Evolutionary conservation across 140 eudicot species (phyloP), one percentile per base, ranked within the genome.

Genomic region (Ambrosia hybrid): DNA sequence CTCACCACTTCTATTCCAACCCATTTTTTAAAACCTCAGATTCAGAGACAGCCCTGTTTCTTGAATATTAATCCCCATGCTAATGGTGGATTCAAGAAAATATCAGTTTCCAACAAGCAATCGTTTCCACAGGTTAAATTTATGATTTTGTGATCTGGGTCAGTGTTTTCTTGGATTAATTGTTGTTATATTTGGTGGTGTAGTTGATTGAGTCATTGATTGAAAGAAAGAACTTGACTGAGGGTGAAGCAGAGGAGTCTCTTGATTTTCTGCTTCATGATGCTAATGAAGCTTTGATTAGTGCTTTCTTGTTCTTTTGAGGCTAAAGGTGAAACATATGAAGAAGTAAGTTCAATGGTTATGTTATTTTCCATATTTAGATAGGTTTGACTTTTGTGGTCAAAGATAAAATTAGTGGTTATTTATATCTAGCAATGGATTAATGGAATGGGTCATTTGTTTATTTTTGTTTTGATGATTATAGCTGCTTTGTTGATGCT

Each of bases 311-410:
- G 98, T 92, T 41, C 83, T 87, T 10, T 83, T 92, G 76, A 85
- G 98, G 92, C 96, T 62, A 92, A 92, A 84, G 96, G 98, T n/a
- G 96, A 89, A 82, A 92, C 98, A 12, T 92, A 68, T 82, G 96
- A 89, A 83, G 98, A 89, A 68, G 95, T 89, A 85, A 59, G 81
- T 72, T 58, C 7, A 17, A 26, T 55, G 5, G 48, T 43, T 43
- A 2, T 10, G 33, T 49, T 65, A 3, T 39, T 51, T 11, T 15
- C 15, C 59, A 62, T 21, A 16, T 52, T 53, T 26, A 39, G 33
- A 12, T 6, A 2, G 6, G 26, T 16, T 74, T 65, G 71, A 43
- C 36, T 14, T 41, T 65, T 39, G 6, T 63, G 45, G 45, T 73
- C 78, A 64, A 56, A 46, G 37, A 1, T 11, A 63, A 8, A 37